Base-by-base conservation (phyloP, 2,329 filamentous ascomycete genomes). In the Nothophaeocryptopus gaeumannii region DNA sequence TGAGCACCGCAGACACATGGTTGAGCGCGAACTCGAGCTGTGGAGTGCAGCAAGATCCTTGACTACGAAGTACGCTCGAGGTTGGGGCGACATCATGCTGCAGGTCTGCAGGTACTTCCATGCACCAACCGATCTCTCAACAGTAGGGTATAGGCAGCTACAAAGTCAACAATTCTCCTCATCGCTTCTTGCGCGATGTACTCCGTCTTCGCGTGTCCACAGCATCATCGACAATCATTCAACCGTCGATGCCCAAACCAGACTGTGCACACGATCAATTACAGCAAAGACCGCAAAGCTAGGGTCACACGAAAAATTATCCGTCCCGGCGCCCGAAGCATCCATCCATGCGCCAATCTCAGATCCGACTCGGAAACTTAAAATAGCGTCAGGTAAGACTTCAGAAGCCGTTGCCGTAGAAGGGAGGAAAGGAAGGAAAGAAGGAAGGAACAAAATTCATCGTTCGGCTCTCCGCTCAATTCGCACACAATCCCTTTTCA, bases 31-130 rank as follows among this genome's bases (percentile, higher is more conserved):
- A 49, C 32, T 50, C 49, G 43, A 41, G 45, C 40, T 48, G 48
- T 49, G 56, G 46, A 54, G 43, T 56, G 56, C 56, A 56, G 45
- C 48, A 45, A 13, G 44, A 40, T 46, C 53, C 43, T 45, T 52
- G 45, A 35, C 54, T 26, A 48, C 39, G 33, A 33, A 36, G 43
- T 31, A 11, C 37, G 31, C 44, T 20, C 39, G 39, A 50, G 44
- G 53, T 55, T 52, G 53, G 48, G 53, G 44, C 41, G 46, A 53
- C 51, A 46, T 53, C 46, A 53, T 47, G 29, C 30, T 56, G 54
- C 51, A 53, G 49, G 39, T 38, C 45, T 42, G 45, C 45, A 49
- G 46, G 41, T 53, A 48, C 50, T 20, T 45, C 37, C 14, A 36
- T 13, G 39, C 50, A 45, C 40, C 50, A 48, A 48, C 50, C 40